Base-by-base conservation (phyloP, 139 green algal species). In the Spirogloea muscicola region DNA sequence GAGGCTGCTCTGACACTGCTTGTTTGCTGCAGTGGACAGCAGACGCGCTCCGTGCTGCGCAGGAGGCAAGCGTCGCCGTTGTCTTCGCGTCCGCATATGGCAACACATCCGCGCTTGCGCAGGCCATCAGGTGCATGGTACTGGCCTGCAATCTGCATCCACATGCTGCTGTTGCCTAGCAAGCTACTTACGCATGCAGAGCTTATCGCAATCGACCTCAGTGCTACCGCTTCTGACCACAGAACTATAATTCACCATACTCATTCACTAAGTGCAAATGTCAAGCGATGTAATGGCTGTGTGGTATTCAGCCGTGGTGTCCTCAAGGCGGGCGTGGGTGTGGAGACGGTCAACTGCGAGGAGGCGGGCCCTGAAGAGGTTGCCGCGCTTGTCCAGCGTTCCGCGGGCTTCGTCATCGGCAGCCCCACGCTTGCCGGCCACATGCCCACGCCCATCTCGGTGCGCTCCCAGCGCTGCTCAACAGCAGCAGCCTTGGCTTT, bases 61-160 rank as follows among this genome's bases (percentile, higher is more conserved):
- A 74, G 4, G 75, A 80, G 6, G 43, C 68, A 25, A 80, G 33
- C 7, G 48, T 96, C 4, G 84, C 85, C 1, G 91, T 98, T 43
- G 72, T 98, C 60, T 98, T 96, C 62, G 93, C 93, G 2, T 90
- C 74, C 4, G 93, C 93, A 0, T 98, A 98, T 63, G 93, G 93
- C 69, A 97, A 98, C 86, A 98, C 93, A 1, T 87, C 91, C 1
- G 81, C 87, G 6, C 86, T 98, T 61, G 93, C 93, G 2, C 93
- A 97, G 75, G 92, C 88, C 6, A 91, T 94, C 81, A 84, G 74
- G 27, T 55, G 29, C 49, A 25, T 4, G 6, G 10, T 27, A 59
- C 49, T 36, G 16, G 5, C 49, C 49, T 9, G 31, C 49, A 59
- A n/a, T n/a, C n/a, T n/a, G n/a, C n/a, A n/a, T n/a, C n/a, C n/a